Conservation (phyloP, 768 basidiomycete genomes). For the Suillus alpinus region DNA sequence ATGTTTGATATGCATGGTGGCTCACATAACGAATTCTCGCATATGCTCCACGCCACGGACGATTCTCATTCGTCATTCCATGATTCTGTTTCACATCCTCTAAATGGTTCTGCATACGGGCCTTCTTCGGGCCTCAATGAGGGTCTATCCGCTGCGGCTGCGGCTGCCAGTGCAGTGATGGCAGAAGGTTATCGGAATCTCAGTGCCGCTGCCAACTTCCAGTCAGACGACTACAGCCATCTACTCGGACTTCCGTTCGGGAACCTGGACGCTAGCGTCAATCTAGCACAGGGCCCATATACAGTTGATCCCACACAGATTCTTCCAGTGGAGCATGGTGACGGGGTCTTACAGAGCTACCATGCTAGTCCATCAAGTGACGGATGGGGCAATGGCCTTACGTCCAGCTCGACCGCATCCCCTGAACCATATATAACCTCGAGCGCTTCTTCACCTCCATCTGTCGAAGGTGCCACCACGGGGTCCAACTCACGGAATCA, state of each 20-base stretch:
- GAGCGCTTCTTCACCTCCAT: conserved; percentile 72
- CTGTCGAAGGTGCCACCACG: conserved; percentile 47
- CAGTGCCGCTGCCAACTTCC: conserved; percentile 48
- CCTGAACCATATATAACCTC: conserved; percentile 71
- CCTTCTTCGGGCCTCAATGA: conserved; percentile 36
- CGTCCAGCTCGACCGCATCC: conserved; percentile 68
- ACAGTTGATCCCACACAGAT: conserved; percentile 95
- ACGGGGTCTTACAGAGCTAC: conserved; percentile 46
- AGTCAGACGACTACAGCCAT: conserved; percentile 60
- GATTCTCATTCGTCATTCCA: conserved; percentile 28
- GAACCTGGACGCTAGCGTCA: conserved; percentile 42
- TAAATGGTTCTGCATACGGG: conserved; percentile 33
- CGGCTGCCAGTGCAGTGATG: conserved; percentile 65
- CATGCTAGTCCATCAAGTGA: conserved; percentile 82
- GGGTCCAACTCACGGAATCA: conserved; percentile 27
- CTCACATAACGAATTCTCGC: conserved; percentile 36
- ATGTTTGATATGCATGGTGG: conserved; percentile 50
- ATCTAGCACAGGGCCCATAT: conserved; percentile 48
- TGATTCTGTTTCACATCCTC: conserved; percentile 29
- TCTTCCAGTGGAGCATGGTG: conserved; percentile 41
- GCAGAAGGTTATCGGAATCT: conserved; percentile 72
- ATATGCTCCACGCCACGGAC: conserved; percentile 29
- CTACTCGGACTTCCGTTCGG: conserved; percentile 67
- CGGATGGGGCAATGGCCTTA: conserved; percentile 70
- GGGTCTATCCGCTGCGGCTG: conserved; percentile 62